Percentiles rank a stretch among this genome's conserved stretches.
phyloP scores from a whole-genome alignment of 306 rosid species.

The Styphnolobium japonicum region DNA sequence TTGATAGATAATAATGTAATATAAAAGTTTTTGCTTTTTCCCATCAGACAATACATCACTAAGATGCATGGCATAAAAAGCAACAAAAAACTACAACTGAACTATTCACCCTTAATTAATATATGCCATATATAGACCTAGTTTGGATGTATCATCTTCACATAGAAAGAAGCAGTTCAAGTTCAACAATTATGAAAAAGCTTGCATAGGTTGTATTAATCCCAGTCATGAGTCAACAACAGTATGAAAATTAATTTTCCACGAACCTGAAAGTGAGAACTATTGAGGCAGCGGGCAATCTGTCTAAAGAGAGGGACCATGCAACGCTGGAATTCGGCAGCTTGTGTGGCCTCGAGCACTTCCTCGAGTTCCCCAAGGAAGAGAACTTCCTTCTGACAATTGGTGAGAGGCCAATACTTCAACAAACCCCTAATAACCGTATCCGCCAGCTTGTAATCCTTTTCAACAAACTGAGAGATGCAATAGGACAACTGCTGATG shows the following conservation, averaged over 20 bases:
- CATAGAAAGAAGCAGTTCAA: conserved; percentile 12
- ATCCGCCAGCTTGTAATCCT: conserved; percentile 89
- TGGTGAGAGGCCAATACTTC: conserved; percentile 90
- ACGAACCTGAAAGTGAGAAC: conserved; percentile 94
- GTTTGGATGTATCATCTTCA: background rate
- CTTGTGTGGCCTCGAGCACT: conserved; percentile 90
- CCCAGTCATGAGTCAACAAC: background rate
- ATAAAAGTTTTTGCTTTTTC: background rate
- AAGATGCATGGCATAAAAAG: background rate
- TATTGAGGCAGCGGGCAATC: conserved; percentile 87
- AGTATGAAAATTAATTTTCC: background rate
- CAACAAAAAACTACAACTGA: background rate
- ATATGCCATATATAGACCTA: background rate
- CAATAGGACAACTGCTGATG: conserved; percentile 95
- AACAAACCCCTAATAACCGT: conserved; percentile 84
- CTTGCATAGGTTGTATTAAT: background rate
- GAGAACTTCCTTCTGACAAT: conserved; percentile 93
- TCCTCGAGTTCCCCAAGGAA: conserved; percentile 97
- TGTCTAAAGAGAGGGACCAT: conserved; percentile 91
- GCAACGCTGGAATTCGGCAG: conserved; percentile 92
- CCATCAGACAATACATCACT: background rate
- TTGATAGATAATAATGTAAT: background rate
- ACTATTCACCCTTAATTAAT: background rate
- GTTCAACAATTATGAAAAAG: no score
- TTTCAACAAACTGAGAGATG: conserved; percentile 92